Evolutionary conservation across 495 filamentous ascomycete genomes (phyloP).

Genomic region (Daldinia concentrica): DNA sequence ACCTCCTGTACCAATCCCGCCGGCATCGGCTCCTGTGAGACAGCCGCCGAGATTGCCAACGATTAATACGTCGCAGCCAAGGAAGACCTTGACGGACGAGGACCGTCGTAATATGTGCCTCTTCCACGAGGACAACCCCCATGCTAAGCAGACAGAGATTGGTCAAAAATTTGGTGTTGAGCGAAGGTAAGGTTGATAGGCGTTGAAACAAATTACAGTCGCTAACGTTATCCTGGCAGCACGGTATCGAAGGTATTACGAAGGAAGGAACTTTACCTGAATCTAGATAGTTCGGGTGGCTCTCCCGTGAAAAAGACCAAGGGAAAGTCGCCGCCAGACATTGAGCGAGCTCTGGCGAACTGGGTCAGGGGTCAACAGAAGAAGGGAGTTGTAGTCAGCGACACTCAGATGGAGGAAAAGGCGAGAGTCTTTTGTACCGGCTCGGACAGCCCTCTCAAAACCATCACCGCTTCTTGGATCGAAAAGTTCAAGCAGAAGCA

Average conservation of each 20-base stretch:
- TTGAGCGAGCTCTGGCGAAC: slow-evolving; percentile 91
- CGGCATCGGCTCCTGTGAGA: slow-evolving; percentile 59
- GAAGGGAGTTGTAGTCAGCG: slow-evolving; percentile 78
- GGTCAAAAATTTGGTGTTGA: slow-evolving; percentile 97
- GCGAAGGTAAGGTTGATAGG: slow-evolving; percentile 76
- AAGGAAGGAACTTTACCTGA: slow-evolving; percentile 96
- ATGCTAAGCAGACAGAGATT: slow-evolving; percentile 98
- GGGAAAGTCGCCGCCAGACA: slow-evolving; percentile 86
- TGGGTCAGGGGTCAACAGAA: slow-evolving; percentile 85
- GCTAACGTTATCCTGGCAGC: slow-evolving; percentile 60
- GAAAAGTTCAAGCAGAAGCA: slow-evolving; percentile 98
- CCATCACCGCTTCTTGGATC: slow-evolving; percentile 81
- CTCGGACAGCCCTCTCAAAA: slow-evolving; percentile 78
- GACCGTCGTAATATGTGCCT: slow-evolving; percentile 94
- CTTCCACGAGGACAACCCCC: slow-evolving; percentile 93
- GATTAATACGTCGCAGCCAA: slow-evolving; percentile 68
- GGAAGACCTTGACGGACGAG: slow-evolving; percentile 91
- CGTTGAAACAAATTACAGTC: slow-evolving; percentile 20
- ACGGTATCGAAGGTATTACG: slow-evolving; percentile 98
- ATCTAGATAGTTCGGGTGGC: slow-evolving; percentile 82
- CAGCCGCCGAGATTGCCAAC: slow-evolving; percentile 58
- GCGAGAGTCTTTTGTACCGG: slow-evolving; percentile 85
- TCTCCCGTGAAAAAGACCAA: slow-evolving; percentile 91
- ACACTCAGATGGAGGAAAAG: slow-evolving; percentile 87
- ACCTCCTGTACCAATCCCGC: slow-evolving; percentile 65